phyloP scores from a whole-genome alignment of 768 basidiomycete species.

The Leucogyrophana mollusca region DNA sequence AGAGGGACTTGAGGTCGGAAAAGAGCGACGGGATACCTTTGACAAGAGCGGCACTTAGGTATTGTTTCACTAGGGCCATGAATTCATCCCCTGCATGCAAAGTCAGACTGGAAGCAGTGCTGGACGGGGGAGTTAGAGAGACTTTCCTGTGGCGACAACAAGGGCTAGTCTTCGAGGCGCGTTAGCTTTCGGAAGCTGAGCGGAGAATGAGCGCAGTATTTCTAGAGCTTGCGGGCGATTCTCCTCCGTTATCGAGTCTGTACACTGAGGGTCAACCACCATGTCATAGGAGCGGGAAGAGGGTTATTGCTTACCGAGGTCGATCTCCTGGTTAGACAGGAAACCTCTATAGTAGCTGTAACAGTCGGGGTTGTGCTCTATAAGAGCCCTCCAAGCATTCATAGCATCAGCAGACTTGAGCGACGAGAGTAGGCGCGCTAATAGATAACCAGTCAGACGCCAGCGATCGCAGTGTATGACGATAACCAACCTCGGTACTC shows the following conservation, averaged over 20 bases:
- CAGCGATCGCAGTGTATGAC: not conserved
- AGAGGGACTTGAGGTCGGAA: conserved; percentile 86
- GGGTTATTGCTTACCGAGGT: conserved; percentile 49
- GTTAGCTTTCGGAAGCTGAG: conserved; percentile 63
- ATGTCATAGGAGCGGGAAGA: not conserved
- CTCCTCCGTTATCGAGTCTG: conserved; percentile 47
- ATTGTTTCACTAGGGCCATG: conserved; percentile 56
- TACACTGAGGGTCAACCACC: conserved; percentile 12
- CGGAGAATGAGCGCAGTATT: conserved; percentile 57
- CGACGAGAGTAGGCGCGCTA: conserved; percentile 79
- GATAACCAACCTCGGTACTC: conserved; percentile 58
- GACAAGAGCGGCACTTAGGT: conserved; percentile 66
- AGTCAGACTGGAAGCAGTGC: not conserved
- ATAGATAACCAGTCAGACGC: conserved; percentile 8
- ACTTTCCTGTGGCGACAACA: conserved; percentile 53
- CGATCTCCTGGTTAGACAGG: conserved; percentile 61
- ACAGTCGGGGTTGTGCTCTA: conserved; percentile 85
- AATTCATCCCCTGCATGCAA: conserved; percentile 62
- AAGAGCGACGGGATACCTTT: conserved; percentile 95
- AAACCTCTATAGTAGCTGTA: conserved; percentile 79
- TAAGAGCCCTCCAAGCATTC: conserved; percentile 74
- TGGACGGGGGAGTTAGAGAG: not conserved
- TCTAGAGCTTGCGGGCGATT: conserved; percentile 51
- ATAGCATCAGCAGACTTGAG: conserved; percentile 55
- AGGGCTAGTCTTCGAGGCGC: conserved; percentile 77